phyloP scores from a whole-genome alignment of 2,329 filamentous ascomycete species.

The Beauveria sp. region DNA sequence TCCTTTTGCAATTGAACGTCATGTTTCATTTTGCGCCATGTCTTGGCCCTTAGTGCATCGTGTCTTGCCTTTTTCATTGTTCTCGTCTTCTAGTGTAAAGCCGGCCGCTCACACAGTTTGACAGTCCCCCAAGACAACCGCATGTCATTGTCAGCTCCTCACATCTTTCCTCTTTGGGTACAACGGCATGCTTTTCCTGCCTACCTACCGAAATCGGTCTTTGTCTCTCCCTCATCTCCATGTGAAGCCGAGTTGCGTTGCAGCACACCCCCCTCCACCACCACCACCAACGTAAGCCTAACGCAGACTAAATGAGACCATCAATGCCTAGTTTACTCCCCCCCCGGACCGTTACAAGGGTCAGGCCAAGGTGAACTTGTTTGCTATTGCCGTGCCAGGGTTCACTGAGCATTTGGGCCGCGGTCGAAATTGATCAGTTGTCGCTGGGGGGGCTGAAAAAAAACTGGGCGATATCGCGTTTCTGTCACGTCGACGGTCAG shows the following conservation, averaged over 20 bases:
- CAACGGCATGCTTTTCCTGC: not conserved
- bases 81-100: not conserved
- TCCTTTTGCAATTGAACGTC: no score
- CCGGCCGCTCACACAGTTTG: not conserved
- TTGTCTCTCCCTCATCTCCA: not conserved
- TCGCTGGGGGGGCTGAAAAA: no score
- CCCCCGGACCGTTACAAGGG: no score
- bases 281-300: not conserved
- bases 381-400: no score
- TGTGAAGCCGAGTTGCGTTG: slow-evolving; percentile 1
- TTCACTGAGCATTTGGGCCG: no score
- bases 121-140: not conserved
- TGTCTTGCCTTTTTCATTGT: not conserved
- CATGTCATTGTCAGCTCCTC: not conserved
- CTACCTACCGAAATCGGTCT: not conserved
- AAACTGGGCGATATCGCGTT: no score
- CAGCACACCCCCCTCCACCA: not conserved
- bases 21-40: not conserved
- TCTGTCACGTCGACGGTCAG: no score
- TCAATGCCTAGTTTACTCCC: no score
- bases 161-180: not conserved
- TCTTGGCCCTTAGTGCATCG: not conserved
- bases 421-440: no score
- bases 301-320: not conserved
- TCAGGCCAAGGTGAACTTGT: no score